Evolutionary conservation across 495 filamentous ascomycete genomes (phyloP).

Genomic region (Aspergillus asperescens): DNA sequence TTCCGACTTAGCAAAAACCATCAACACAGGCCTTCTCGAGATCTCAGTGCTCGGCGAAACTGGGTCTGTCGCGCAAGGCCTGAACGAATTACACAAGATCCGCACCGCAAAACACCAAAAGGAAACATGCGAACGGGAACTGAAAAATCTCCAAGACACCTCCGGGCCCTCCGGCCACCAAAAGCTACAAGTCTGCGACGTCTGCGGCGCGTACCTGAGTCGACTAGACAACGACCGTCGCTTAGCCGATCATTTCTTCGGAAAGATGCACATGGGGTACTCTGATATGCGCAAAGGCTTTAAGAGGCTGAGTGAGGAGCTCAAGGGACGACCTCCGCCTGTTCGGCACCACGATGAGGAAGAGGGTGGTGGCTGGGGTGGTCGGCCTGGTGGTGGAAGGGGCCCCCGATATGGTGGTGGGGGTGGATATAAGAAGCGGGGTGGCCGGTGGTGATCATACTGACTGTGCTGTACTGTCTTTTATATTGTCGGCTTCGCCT

Average conservation of each 20-base stretch:
- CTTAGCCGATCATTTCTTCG: conserved; percentile 95
- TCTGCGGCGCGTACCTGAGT: conserved; percentile 89
- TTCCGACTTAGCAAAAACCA: conserved; percentile 68
- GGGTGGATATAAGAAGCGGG: conserved; percentile 40
- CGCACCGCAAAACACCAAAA: conserved; percentile 74
- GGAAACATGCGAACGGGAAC: conserved; percentile 77
- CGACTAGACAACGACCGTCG: conserved; percentile 90
- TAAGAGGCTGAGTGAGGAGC: conserved; percentile 79
- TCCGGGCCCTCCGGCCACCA: conserved; percentile 90
- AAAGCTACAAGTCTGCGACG: conserved; percentile 97
- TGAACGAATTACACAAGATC: conserved; percentile 82
- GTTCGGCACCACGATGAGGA: conserved; percentile 50
- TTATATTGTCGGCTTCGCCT: conserved; percentile 11
- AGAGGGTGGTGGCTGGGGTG: conserved; percentile 51
- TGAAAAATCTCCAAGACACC: conserved; percentile 88
- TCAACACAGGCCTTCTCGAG: conserved; percentile 79
- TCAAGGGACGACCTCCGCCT: conserved; percentile 64
- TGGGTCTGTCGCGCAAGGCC: conserved; percentile 70
- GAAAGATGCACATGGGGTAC: conserved; percentile 98
- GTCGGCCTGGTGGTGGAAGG: conserved; percentile 34
- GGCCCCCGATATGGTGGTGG: conserved; percentile 37
- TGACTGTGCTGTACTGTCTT: conserved; percentile 7
- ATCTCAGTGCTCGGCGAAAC: conserved; percentile 79
- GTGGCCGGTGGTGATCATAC: conserved; percentile 36
- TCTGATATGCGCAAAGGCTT: conserved; percentile 93